These are phyloP conservation scores for Flaveria ramosissima DNA, from an alignment of 129 eudicot genomes.

Conservation along the genomic window DNA sequence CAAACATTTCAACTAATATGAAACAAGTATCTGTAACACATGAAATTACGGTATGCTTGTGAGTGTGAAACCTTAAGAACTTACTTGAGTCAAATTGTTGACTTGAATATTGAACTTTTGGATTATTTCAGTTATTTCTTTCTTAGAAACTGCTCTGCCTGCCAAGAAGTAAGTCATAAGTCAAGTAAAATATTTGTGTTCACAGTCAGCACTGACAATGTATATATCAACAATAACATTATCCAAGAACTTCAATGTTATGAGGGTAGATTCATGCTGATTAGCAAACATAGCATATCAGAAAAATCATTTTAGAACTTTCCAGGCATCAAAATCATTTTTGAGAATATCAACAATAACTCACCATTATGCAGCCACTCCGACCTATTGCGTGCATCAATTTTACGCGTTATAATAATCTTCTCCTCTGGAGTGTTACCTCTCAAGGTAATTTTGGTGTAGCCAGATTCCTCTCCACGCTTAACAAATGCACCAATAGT, in stretches of 20 bases:
- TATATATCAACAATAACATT: slow-evolving; percentile 15
- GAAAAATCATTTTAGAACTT: background rate
- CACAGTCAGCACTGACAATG: background rate
- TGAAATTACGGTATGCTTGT: background rate
- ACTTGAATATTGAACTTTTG: slow-evolving; percentile 92
- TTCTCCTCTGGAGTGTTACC: slow-evolving; percentile 57
- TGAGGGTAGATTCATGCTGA: background rate
- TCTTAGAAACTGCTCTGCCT: slow-evolving; percentile 71
- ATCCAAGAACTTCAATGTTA: background rate
- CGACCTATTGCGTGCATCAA: slow-evolving; percentile 78
- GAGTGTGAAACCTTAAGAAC: slow-evolving; percentile 26
- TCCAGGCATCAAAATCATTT: background rate
- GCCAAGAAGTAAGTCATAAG: slow-evolving; percentile 24
- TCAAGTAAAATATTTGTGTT: slow-evolving; percentile 5
- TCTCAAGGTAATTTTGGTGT: slow-evolving; percentile 68
- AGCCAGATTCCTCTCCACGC: slow-evolving; percentile 91
- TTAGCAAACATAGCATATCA: background rate
- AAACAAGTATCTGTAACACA: background rate
- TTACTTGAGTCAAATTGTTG: slow-evolving; percentile 95
- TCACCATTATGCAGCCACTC: slow-evolving; percentile 91
- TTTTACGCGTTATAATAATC: slow-evolving; percentile 65
- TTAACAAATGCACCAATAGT: slow-evolving; percentile 91
- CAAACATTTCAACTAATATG: background rate
- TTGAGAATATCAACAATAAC: slow-evolving; percentile 17
- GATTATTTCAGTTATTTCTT: slow-evolving; percentile 63